Conservation (phyloP, 163 green algal genomes). For the Volvox carteri region DNA sequence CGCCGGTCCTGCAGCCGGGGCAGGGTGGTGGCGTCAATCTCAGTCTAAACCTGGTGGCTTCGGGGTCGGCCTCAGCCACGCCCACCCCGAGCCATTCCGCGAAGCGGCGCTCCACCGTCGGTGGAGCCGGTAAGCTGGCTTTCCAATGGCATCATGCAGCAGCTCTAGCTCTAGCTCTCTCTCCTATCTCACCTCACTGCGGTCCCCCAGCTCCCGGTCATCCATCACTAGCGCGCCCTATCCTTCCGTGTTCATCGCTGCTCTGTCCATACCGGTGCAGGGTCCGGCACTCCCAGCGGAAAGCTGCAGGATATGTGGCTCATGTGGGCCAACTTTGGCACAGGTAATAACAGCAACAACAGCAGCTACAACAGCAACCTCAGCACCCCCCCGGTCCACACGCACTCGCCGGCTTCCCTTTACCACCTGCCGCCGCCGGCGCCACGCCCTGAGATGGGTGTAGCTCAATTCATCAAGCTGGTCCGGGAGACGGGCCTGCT, state of each 20-base stretch:
- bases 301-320: slow-evolving; percentile 63
- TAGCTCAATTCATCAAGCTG: slow-evolving; percentile 68
- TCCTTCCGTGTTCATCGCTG: too few species aligned
- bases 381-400: not conserved
- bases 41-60: not conserved
- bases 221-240: too few species aligned
- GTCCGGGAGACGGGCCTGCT: slow-evolving; percentile 63
- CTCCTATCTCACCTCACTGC: too few species aligned
- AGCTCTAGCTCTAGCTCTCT: too few species aligned
- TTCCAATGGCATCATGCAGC: too few species aligned
- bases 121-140: not conserved
- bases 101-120: not conserved
- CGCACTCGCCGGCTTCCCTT: not conserved
- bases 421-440: not conserved
- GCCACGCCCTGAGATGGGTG: slow-evolving; percentile 59
- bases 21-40: not conserved
- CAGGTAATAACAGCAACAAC: not conserved
- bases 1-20: not conserved
- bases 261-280: too few species aligned
- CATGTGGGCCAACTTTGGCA: slow-evolving; percentile 65
- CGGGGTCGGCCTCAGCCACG: too few species aligned
- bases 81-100: too few species aligned
- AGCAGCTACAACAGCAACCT: not conserved
- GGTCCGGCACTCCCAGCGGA: not conserved
- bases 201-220: too few species aligned